Evolutionary conservation across 2,329 filamentous ascomycete species (phyloP).

Genomic region (Sclerotinia trifoliorum): DNA sequence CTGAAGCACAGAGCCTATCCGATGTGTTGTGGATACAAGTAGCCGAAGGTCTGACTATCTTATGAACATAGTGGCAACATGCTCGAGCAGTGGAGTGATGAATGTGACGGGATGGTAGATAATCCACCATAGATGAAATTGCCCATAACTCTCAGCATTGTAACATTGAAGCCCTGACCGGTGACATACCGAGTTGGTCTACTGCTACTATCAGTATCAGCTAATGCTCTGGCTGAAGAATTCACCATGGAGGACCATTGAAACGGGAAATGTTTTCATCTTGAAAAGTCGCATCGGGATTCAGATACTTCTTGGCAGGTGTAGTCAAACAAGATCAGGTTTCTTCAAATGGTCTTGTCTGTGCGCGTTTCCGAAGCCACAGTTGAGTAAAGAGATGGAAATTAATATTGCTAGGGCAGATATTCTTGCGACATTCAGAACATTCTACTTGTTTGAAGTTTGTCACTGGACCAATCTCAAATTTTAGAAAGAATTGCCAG

Average conservation of each 20-base stretch:
- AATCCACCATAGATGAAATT: neutral
- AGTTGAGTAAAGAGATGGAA: neutral
- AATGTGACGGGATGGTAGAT: constrained; percentile 2
- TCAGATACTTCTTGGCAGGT: constrained; percentile 12
- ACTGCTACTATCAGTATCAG: neutral
- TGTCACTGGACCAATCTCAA: constrained; percentile 12
- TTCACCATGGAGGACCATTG: neutral
- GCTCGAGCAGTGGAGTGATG: neutral
- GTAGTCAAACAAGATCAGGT: constrained; percentile 21
- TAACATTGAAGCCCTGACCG: neutral
- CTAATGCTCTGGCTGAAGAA: neutral
- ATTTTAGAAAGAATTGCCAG: neutral
- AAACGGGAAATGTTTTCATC: constrained; percentile 19
- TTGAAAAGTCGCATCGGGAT: constrained; percentile 10
- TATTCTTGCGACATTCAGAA: constrained; percentile 6
- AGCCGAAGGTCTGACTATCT: neutral
- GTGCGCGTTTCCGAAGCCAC: constrained; percentile 23
- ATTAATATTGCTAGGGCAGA: neutral
- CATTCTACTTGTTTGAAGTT: neutral
- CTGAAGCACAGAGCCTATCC: constrained; percentile 4
- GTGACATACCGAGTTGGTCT: neutral
- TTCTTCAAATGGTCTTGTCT: constrained; percentile 13
- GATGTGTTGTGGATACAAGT: constrained; percentile 15
- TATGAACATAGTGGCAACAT: neutral
- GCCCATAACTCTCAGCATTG: neutral